phyloP scores from a whole-genome alignment of 2,329 filamentous ascomycete genomes.

The Ophiostoma angusticollis region DNA sequence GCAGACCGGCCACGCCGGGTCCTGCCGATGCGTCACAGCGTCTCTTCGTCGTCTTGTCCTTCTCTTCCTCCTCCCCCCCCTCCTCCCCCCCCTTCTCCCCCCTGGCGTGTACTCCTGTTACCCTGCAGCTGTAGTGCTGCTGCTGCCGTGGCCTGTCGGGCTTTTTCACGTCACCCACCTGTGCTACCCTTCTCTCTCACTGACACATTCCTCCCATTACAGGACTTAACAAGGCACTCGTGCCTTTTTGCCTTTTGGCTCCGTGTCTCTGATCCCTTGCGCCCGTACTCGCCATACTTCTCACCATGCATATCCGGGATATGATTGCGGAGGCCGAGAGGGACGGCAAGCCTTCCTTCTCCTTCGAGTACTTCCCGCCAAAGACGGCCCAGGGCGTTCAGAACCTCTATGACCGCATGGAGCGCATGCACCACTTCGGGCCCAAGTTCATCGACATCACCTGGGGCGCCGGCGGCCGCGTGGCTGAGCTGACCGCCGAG shows the following conservation, averaged over 20 bases:
- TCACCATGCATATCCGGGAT: slow-evolving; percentile 85
- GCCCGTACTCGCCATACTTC: background rate
- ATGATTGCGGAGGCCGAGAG: slow-evolving; percentile 75
- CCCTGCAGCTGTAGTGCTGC: too few species aligned
- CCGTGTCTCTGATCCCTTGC: background rate
- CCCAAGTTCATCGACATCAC: slow-evolving; percentile 94
- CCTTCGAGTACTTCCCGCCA: slow-evolving; percentile 98
- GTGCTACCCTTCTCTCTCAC: too few species aligned
- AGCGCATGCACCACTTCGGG: slow-evolving; percentile 79
- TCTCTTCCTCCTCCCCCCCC: too few species aligned
- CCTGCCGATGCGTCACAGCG: too few species aligned
- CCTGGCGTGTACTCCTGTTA: too few species aligned
- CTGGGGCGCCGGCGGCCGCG: slow-evolving; percentile 88
- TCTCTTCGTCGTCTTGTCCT: too few species aligned
- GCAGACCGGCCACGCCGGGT: too few species aligned
- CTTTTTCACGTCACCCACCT: too few species aligned
- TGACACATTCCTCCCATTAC: too few species aligned
- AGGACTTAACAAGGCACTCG: background rate
- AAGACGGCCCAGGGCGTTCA: slow-evolving; percentile 97
- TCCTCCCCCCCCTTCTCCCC: too few species aligned
- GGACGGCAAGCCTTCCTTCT: slow-evolving; percentile 77
- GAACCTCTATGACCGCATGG: slow-evolving; percentile 98
- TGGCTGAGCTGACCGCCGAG: slow-evolving; percentile 86
- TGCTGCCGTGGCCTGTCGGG: too few species aligned
- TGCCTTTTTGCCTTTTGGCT: background rate